Base-by-base conservation (phyloP, 2,329 filamentous ascomycete genomes). In the Neoascochyta sp. region DNA sequence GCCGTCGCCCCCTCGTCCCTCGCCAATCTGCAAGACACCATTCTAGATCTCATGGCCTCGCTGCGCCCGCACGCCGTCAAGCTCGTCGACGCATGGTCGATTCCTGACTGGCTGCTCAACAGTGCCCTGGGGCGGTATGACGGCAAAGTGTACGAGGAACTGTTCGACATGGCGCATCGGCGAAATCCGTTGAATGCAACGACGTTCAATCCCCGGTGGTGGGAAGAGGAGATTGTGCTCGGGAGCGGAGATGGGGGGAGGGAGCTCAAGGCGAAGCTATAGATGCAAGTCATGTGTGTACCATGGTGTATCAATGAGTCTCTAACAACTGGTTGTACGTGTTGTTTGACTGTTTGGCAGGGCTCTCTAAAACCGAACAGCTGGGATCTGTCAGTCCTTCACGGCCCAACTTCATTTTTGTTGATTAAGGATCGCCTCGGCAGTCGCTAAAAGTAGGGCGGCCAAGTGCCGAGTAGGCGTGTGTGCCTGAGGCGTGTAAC, bases 121-220 rank as follows among this genome's bases (percentile, higher is more conserved):
- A 73, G 69, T 48, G 68, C 71, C 5, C 48, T 75, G 21, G 72
- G 72, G 0, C 54, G 70, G 23, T 68, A 63, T 33, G 71, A 75
- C 47, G 72, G 73, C 2, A 68, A 63, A 28, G 71, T 74, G 5
- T 75, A 75, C 41, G 73, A 75, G 44, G 68, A 74, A 32, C 46
- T 75, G 22, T 75, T 66, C 37, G 62, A 74, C 32, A 60, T 67
- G 29, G 72, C 71, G 4, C 71, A 75, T 57, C 54, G 66, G 24
- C 47, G 67, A 41, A 75, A 75, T 49, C 71, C 71, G 7, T 38
- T 75, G 43, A 75, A 75, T 35, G 52, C 53, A 30, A 53, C 67
- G 7, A 73, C 68, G 1, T 73, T 75, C 41, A 74, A 75, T 43
- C 60, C 64, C 5, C 62, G 71, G 36, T 73, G 66, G 54, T 57